Evolutionary conservation across 2,329 filamentous ascomycete species (phyloP), one percentile per base, ranked within the genome.

Genomic region (Paracamarosporium sp.): DNA sequence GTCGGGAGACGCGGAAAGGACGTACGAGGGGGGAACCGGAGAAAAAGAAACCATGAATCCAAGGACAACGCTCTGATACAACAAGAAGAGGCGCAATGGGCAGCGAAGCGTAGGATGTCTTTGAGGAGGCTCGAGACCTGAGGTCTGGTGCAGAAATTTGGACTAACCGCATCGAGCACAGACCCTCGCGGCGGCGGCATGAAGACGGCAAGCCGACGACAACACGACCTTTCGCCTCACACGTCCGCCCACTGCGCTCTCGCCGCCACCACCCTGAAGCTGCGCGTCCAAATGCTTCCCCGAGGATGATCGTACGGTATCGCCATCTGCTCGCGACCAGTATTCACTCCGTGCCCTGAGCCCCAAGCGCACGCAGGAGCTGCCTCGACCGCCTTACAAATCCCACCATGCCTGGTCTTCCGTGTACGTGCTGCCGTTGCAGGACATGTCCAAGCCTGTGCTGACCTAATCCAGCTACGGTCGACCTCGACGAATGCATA

Each of bases 401-500:
- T 62, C 60, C 67, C 62, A 73, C 67, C 69, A 82, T 83, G 81
- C 81, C 81, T 65, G 81, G 81, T 67, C 79, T 83, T 69, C 81
- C 81, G 63, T 79, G 81, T 83, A 79, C 60, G 79, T 65, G 56
- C 50, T 57, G 56, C 55, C 51, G 47, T 47, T 46, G 56, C 54
- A 11, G 20, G 7, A 6, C 11, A 11, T 5, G 12, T 22, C 5
- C 17, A 25, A 35, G 38, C 61, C 46, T 31, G 22, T 47, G 43
- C 52, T 54, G 59, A 73, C 59, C 22, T 8, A 15, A 28, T 43
- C 48, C 71, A 96, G 93, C 91, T 69, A 97, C 92, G 80, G 93
- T 99, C 81, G 94, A 99, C 79, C 88, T 99, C 72, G 95, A 99
- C 82, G 93, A 98, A 86, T 99, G 95, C 81, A 98, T 99, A 81